Base-by-base conservation (phyloP, 805 yeast genomes). In the Saccharomyces jurei region DNA sequence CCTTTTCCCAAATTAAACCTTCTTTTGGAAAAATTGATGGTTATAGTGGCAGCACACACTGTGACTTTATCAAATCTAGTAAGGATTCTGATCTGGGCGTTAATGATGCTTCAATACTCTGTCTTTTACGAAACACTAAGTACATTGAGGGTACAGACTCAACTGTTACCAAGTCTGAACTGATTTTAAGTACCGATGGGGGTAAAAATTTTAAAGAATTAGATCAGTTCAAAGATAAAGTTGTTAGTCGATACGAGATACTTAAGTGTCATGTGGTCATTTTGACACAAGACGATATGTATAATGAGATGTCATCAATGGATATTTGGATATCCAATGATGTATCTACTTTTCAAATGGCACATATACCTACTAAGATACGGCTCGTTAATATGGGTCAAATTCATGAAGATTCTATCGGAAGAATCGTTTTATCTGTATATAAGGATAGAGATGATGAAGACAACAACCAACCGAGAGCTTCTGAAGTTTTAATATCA, bases 271-370 rank as follows among this genome's bases (percentile, higher is more conserved):
- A 63, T 51, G 48, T 68, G 4, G 51, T 70, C 6, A 63, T 64
- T 1, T 53, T 62, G 21, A 65, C 70, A 2, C 52, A 57, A 27
- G 65, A 64, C 17, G 76, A 72, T 53, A 56, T 62, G 46, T 69
- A 61, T 50, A 68, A 66, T 53, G 50, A 26, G 11, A 52, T 63
- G 13, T 63, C 72, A 1, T 54, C 72, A 1, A 70, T 70, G 5
- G 62, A 63, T 30, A 50, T 81, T 14, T 75, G 71, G 63, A 59
- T 74, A 2, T 81, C 86, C 6, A 65, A 58, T 27, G 79, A 83
- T 60, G 78, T 74, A 46, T 65, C 53, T 3, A 56, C 67, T 1
- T 83, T 81, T 71, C 53, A 60, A 13, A 62, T 69, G 47, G 72
- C 80, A 2, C 67, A 71, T 30, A 65, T 73, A 5, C 71, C 76